Conservation (phyloP, 2,329 filamentous ascomycete genomes). For the Claviceps sp. region DNA sequence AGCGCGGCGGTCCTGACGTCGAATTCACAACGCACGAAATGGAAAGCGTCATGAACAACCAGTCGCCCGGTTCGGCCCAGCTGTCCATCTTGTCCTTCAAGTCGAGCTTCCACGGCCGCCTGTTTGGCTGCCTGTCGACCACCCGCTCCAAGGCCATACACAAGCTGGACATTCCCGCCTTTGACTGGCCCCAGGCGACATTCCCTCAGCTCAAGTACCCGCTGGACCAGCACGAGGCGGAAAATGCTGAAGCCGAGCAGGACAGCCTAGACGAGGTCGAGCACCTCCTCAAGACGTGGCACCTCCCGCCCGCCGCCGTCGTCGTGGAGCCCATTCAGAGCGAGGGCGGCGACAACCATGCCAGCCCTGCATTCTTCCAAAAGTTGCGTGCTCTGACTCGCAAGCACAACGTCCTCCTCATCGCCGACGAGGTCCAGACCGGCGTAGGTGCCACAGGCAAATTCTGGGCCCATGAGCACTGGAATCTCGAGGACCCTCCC, state of each 20-base stretch:
- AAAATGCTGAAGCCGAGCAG: conserved; percentile 72
- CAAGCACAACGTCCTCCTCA: conserved; percentile 67
- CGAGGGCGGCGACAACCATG: conserved; percentile 91
- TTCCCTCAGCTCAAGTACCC: conserved; percentile 83
- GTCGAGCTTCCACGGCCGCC: conserved; percentile 77
- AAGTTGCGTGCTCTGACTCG: conserved; percentile 68
- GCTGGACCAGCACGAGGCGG: conserved; percentile 61
- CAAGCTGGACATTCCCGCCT: conserved; percentile 88
- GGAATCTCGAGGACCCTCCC: conserved; percentile 64
- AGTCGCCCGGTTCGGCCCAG: conserved; percentile 58
- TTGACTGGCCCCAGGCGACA: conserved; percentile 85
- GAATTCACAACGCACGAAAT: conserved; percentile 74
- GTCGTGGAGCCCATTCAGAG: conserved; percentile 87
- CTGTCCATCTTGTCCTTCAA: conserved; percentile 84
- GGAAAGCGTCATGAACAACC: conserved; percentile 63
- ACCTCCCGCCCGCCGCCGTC: conserved; percentile 66
- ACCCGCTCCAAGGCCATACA: conserved; percentile 89
- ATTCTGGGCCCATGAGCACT: conserved; percentile 97
- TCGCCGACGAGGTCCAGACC: conserved; percentile 90
- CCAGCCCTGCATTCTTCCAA: conserved; percentile 74
- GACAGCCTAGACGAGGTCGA: conserved; percentile 75
- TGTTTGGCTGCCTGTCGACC: conserved; percentile 77
- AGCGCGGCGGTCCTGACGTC: conserved; percentile 63
- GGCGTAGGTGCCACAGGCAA: conserved; percentile 85
- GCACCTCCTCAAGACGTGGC: conserved; percentile 65